Conservation (phyloP, 805 yeast species). For the Soucietia sequanensis region DNA sequence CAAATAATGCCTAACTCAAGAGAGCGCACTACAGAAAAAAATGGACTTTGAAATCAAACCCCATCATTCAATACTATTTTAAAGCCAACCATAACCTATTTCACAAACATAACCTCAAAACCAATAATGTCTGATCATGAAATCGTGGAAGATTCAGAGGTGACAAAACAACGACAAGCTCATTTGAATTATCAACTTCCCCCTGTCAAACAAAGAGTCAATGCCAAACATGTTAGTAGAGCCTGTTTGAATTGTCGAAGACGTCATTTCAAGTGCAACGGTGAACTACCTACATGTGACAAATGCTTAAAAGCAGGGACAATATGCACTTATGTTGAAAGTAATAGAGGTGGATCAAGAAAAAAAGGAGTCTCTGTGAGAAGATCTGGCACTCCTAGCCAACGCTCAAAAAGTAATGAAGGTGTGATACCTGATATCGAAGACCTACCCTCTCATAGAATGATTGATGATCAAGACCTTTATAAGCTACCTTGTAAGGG, state of each 20-base stretch:
- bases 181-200: not conserved
- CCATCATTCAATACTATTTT: too few relatives aligned
- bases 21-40: too few relatives aligned
- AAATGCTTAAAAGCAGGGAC: constrained; percentile 35
- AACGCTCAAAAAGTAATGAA: constrained; percentile 7
- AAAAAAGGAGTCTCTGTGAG: constrained; percentile 44
- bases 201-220: not conserved
- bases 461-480: not conserved
- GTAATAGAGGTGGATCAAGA: constrained; percentile 54
- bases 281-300: constrained; percentile 43
- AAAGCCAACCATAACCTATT: too few relatives aligned
- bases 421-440: constrained; percentile 23
- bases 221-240: constrained; percentile 12
- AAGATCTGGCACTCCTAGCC: constrained; percentile 1
- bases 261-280: constrained; percentile 52
- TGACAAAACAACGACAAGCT: not conserved
- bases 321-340: constrained; percentile 48
- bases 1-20: too few relatives aligned
- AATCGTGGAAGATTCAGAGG: too few relatives aligned
- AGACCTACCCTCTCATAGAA: constrained; percentile 9
- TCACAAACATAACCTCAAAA: too few relatives aligned
- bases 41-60: too few relatives aligned
- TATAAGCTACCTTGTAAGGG: not conserved
- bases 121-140: too few relatives aligned
- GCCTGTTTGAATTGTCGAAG: constrained; percentile 55